Evolutionary conservation across 768 basidiomycete species (phyloP).

Genomic region (Filobasidium floriforme): DNA sequence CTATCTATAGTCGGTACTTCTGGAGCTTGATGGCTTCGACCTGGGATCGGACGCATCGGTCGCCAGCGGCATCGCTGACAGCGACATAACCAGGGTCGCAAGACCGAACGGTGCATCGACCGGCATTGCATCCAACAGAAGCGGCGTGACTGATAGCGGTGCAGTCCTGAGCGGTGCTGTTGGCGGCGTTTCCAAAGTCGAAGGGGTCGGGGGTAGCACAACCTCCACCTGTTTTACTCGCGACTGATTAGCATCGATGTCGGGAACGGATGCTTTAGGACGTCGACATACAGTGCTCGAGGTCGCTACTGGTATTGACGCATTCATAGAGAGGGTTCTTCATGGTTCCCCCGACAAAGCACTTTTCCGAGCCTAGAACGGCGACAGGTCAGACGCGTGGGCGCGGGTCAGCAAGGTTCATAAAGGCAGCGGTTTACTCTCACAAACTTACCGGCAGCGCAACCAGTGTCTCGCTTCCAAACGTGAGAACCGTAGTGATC

Average conservation of each 20-base stretch:
- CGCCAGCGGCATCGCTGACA: not conserved
- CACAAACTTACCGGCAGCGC: not conserved
- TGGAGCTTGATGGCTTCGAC: not conserved
- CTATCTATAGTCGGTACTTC: conserved; percentile 3
- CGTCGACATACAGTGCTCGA: conserved; percentile 2
- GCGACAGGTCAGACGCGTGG: no score
- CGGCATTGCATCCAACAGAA: not conserved
- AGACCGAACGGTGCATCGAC: not conserved
- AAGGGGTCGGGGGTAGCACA: conserved; percentile 5
- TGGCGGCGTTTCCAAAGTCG: not conserved
- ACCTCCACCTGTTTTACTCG: not conserved
- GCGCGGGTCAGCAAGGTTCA: no score
- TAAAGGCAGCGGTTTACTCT: no score
- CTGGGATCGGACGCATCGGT: not conserved
- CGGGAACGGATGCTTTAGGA: not conserved
- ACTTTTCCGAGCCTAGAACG: not conserved
- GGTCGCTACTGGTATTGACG: conserved; percentile 1
- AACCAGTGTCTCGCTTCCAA: conserved; percentile 3
- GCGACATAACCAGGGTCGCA: not conserved
- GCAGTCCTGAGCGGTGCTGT: not conserved
- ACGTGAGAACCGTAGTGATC: not conserved
- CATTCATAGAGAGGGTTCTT: not conserved
- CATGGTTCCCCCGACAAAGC: not conserved
- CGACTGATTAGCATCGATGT: not conserved
- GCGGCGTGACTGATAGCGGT: conserved; percentile 4